Base-by-base conservation (phyloP, 352 stramenopile genomes). In the Sclerospora graminicola region DNA sequence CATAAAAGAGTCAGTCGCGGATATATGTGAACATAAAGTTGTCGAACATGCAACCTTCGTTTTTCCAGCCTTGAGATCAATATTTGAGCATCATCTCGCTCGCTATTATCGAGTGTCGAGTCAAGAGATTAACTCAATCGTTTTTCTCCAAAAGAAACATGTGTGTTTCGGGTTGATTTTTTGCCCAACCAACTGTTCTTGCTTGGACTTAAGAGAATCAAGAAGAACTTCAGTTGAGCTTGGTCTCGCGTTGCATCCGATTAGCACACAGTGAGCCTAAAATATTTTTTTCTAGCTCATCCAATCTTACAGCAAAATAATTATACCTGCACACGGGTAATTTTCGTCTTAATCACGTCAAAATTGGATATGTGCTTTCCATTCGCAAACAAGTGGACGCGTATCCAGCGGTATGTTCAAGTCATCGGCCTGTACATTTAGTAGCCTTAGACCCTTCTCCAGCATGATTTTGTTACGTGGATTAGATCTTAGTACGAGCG, bases 301-400 rank as follows among this genome's bases (percentile, higher is more conserved):
- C 14, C 37, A 33, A 23, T 14, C 3, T n/a, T n/a, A n/a, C n/a
- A 28, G 37, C 28, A 37, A 1, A 35, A 27, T 13, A 39, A 10
- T 46, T 41, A 20, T 49, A 83, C 75, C 66, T 86, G 73, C 48
- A 86, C 68, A 14, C 82, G 73, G 7, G 76, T 90, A 53, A 94
- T 94, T 38, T 89, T 72, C 1, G 82, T 47, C 52, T 89, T 84
- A 63, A 77, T 92, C 10, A 84, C 73, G 46, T 92, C 74, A 36
- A 94, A 94, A 10, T 48, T 48, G 3, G 60, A 42, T n/a, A n/a
- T n/a, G n/a, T 23, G 40, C 32, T 32, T 54, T 38, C 14, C 57
- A 46, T 33, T 71, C 60, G 24, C 59, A 45, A 15, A 90, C 67
- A 50, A 70, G 48, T 15, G 80, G 72, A 15, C 68, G 70, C 30